Percentiles rank a stretch among this genome's conserved stretches.
Evolutionary conservation across 23 red algal species (phyloP).

Genomic region (Cyanidium caldarium): DNA sequence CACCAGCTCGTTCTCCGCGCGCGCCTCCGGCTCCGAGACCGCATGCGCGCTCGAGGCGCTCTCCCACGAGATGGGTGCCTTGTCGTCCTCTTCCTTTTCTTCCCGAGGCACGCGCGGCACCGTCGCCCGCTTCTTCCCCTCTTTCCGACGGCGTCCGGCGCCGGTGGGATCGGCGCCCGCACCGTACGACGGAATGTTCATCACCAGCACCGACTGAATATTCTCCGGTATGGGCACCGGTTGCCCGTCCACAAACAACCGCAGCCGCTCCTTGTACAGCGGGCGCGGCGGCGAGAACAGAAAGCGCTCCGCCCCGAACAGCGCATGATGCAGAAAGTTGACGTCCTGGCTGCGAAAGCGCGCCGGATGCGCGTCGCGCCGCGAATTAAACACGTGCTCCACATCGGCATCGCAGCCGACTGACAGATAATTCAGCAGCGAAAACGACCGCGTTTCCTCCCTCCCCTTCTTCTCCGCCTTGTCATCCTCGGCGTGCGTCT

Average conservation of each 20-base stretch:
- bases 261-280: slow-evolving; percentile 28
- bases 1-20: neutral
- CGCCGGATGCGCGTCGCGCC: slow-evolving; percentile 54
- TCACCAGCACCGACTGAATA: slow-evolving; percentile 64
- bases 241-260: slow-evolving; percentile 30
- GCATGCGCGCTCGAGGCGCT: neutral
- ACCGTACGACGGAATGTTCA: slow-evolving; percentile 91
- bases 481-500: slow-evolving; percentile 7
- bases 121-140: neutral
- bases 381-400: slow-evolving; percentile 70
- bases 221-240: slow-evolving; percentile 28
- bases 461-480: slow-evolving; percentile 7
- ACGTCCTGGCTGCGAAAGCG: slow-evolving; percentile 40
- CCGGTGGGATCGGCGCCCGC: slow-evolving; percentile 70
- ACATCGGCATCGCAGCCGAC: slow-evolving; percentile 83
- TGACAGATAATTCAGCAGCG: slow-evolving; percentile 66
- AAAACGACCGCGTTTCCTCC: slow-evolving; percentile 25
- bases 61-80: neutral
- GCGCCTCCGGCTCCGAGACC: neutral
- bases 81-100: neutral
- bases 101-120: neutral
- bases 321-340: slow-evolving; percentile 35
- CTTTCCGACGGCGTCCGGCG: neutral
- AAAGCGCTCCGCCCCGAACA: slow-evolving; percentile 22
- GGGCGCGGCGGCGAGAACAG: slow-evolving; percentile 26